phyloP scores from a whole-genome alignment of 1,139 yeast genomes.

The Scheffersomyces insectosa region DNA sequence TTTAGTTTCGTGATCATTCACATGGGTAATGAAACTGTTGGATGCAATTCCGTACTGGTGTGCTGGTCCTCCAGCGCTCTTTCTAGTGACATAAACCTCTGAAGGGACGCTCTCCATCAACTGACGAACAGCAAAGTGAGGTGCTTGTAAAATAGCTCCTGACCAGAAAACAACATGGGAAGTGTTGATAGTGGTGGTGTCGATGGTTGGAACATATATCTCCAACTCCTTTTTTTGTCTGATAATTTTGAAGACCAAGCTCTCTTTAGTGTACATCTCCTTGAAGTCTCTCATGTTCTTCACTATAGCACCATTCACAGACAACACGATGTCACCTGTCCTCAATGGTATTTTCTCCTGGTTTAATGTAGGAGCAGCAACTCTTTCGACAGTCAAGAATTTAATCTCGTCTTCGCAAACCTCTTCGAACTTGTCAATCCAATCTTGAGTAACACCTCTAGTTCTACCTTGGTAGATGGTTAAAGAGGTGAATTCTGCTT shows the following conservation, averaged over 20 bases:
- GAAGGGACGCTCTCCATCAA: constrained; percentile 79
- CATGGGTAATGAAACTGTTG: constrained; percentile 85
- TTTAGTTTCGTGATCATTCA: constrained; percentile 73
- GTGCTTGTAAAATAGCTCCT: constrained; percentile 66
- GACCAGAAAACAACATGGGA: constrained; percentile 75
- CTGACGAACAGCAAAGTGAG: constrained; percentile 57
- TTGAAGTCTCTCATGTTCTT: constrained; percentile 68
- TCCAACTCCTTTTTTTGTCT: constrained; percentile 53
- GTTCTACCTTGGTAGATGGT: constrained; percentile 77
- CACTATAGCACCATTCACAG: constrained; percentile 65
- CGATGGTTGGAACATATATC: constrained; percentile 62
- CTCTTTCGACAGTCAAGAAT: constrained; percentile 70
- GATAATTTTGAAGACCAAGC: constrained; percentile 60
- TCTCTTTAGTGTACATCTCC: constrained; percentile 48
- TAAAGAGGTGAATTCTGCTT: constrained; percentile 73
- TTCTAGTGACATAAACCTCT: constrained; percentile 72
- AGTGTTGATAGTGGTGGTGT: constrained; percentile 59
- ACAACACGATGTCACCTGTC: constrained; percentile 71
- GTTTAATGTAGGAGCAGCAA: constrained; percentile 50
- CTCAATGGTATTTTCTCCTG: constrained; percentile 33
- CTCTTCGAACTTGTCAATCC: constrained; percentile 72
- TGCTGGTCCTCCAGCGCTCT: constrained; percentile 83
- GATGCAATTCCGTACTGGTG: constrained; percentile 78
- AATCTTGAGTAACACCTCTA: constrained; percentile 80
- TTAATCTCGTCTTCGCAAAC: constrained; percentile 63